A percentile compares a stretch with the other conserved stretches of the same genome.
phyloP scores from a whole-genome alignment of 495 filamentous ascomycete species.

The Aspergillus conjunctus region DNA sequence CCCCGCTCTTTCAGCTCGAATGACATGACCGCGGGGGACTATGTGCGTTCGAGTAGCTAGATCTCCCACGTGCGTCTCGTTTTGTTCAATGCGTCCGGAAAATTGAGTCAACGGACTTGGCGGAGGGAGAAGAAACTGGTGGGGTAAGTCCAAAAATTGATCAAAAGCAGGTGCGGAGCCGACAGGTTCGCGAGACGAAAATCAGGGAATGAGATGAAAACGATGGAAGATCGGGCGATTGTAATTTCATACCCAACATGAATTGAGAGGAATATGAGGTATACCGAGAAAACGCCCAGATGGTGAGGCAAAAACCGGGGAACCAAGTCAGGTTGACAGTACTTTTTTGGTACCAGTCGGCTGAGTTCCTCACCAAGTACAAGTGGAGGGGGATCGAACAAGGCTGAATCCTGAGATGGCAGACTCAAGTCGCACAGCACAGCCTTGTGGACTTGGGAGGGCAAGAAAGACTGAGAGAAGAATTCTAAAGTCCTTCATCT shows the following conservation, averaged over 20 bases:
- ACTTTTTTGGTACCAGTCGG: background rate
- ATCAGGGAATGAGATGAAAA: background rate
- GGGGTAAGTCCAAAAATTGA: constrained; percentile 11
- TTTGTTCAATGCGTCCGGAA: background rate
- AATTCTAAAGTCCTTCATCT: background rate
- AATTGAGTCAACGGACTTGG: background rate
- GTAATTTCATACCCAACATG: background rate
- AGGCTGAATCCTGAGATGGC: background rate
- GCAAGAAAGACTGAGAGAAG: background rate
- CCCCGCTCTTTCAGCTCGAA: constrained; percentile 49
- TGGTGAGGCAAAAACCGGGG: background rate
- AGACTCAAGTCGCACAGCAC: background rate
- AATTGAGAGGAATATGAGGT: background rate
- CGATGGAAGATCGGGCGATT: background rate
- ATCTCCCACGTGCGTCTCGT: constrained; percentile 2
- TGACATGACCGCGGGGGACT: constrained; percentile 32
- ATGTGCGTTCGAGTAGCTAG: background rate
- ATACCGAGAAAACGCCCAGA: background rate
- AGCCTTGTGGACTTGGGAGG: background rate
- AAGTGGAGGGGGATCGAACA: background rate
- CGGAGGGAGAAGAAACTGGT: constrained; percentile 10
- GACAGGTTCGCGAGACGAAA: background rate
- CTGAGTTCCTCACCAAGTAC: background rate
- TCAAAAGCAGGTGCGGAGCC: constrained; percentile 19
- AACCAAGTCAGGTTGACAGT: background rate